Base-by-base conservation (phyloP, 441 rosid species). In the Pelargonium cotyledonis region DNA sequence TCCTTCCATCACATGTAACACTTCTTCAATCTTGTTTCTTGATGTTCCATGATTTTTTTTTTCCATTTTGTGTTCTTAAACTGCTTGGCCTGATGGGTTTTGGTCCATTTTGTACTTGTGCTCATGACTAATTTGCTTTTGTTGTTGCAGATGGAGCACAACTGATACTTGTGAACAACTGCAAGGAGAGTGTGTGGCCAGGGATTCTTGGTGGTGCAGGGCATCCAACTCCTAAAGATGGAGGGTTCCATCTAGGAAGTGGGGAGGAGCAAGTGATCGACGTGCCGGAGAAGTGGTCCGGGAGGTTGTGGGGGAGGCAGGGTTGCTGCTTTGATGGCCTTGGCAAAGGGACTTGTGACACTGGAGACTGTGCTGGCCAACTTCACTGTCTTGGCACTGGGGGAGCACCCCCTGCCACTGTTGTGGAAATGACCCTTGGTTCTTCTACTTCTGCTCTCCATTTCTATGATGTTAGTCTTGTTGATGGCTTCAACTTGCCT, bases 401-500 rank as follows among this genome's bases (percentile, higher is more conserved):
- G 0, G 97, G 98, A 5, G 68, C 16, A 5, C 97, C 98, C 0
- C 98, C 98, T 1, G 85, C 96, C 43, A 91, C 96, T 0, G 83
- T 93, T 19, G 88, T 93, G 3, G 97, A 93, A 80, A 93, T 93
- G 96, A 93, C 98, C 1, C 82, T 91, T 0, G 97, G 97, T 0
- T 9, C 97, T 9, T 66, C 84, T 0, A 66, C 78, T 49, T 91
- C 97, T 0, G 93, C 97, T 1, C 73, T 93, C 11, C 97, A 93
- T 75, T 93, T 86, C 89, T 93, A 93, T 31, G 97, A 93, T 71
- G 98, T 93, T 0, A 91, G 97, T 65, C 76, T 93, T 31, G 98
- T 93, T 0, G 98, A 93, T 35, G 98, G 97, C 8, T 93, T 91
- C 75, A 93, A 93, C 23, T 73, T 93, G 16, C 98, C 96, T 0